Evolutionary conservation across 345 rosid genomes (phyloP).

Genomic region (Moricandia moricandioides): DNA sequence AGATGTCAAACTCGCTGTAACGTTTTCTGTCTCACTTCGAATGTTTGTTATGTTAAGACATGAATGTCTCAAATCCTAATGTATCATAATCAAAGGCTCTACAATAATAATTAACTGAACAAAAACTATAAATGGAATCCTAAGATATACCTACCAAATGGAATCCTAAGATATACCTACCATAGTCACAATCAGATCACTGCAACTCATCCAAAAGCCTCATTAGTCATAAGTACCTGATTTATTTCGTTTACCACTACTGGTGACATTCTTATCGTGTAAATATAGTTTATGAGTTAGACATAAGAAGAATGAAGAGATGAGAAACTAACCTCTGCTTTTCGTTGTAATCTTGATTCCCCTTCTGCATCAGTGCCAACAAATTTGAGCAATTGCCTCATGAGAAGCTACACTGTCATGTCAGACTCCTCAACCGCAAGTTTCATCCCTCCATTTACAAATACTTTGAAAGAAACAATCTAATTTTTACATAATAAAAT

Average conservation of each 20-base stretch:
- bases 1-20: constrained; percentile 84
- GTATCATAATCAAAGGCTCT: not conserved
- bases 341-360: not conserved
- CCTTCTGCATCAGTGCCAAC: too few species aligned
- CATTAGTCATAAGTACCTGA: not conserved
- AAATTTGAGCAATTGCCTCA: too few species aligned
- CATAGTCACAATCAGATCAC: not conserved
- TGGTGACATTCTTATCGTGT: not conserved
- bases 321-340: not conserved
- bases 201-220: not conserved
- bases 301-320: not conserved
- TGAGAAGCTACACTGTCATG: not conserved
- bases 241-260: not conserved
- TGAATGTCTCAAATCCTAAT: not conserved
- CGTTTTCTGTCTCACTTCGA: constrained; percentile 9
- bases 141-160: not conserved
- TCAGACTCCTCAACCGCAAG: not conserved
- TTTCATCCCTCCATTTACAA: not conserved
- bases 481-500: not conserved
- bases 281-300: not conserved
- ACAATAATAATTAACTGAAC: not conserved
- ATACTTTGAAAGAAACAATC: not conserved
- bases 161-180: not conserved
- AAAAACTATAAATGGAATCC: not conserved
- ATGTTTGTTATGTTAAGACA: not conserved